A percentile compares a stretch with the other conserved stretches of the same genome.
Evolutionary conservation across 106 monocot genomes (phyloP).

Genomic region (Dendrobium officinale): DNA sequence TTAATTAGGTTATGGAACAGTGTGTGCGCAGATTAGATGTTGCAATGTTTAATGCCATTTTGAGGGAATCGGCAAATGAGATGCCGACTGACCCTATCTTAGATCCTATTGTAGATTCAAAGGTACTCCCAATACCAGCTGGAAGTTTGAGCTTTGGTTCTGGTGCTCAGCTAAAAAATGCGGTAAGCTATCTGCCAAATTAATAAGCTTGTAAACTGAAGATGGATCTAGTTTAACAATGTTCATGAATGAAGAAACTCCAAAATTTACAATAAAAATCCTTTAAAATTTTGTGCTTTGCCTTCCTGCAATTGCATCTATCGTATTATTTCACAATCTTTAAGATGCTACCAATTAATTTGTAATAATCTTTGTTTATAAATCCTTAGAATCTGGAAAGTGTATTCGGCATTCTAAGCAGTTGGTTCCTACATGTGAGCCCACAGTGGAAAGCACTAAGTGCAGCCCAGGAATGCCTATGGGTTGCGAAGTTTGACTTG

Average conservation of each 20-base stretch:
- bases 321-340: no score
- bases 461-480: no score
- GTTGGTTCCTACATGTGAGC: no score
- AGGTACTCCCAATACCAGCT: constrained; percentile 80
- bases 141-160: constrained; percentile 96
- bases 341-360: no score
- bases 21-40: constrained; percentile 84
- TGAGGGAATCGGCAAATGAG: constrained; percentile 85
- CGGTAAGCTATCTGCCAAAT: constrained; percentile 30
- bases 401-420: no score
- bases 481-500: no score
- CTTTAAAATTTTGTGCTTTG: background rate
- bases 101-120: constrained; percentile 85
- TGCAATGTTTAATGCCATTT: constrained; percentile 98
- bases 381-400: no score
- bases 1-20: constrained; percentile 84
- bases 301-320: background rate
- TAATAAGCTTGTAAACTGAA: background rate
- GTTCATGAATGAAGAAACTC: background rate
- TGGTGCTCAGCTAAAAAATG: constrained; percentile 94
- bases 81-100: constrained; percentile 94
- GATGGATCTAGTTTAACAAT: background rate
- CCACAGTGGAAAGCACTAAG: no score
- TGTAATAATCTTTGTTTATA: no score
- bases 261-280: background rate